These are phyloP conservation scores for Epichloe glyceriae DNA, from an alignment of 2,329 filamentous ascomycete genomes.

Conservation along the genomic window DNA sequence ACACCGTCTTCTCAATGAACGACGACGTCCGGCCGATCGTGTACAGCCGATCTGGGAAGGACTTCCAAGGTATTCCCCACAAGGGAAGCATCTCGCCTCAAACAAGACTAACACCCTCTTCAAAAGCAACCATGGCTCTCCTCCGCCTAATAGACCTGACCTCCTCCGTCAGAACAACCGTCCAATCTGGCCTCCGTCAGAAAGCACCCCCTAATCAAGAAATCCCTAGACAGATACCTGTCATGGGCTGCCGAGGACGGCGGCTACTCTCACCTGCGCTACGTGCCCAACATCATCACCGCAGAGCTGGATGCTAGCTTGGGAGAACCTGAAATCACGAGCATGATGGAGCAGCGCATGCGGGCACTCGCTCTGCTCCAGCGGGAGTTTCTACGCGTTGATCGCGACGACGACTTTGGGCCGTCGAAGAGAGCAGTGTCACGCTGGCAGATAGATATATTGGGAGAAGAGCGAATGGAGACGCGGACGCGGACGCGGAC, in stretches of 20 bases:
- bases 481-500: constrained; percentile 1
- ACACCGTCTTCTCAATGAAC: constrained; percentile 21
- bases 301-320: constrained; percentile 22
- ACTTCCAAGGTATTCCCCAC: constrained; percentile 23
- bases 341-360: constrained; percentile 24
- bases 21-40: constrained; percentile 22
- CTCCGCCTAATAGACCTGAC: constrained; percentile 28
- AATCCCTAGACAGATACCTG: constrained; percentile 22
- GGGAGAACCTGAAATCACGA: constrained; percentile 18
- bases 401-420: constrained; percentile 18
- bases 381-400: constrained; percentile 20
- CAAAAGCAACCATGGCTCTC: constrained; percentile 26
- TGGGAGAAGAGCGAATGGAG: not conserved
- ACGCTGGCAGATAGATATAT: constrained; percentile 7
- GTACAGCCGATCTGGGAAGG: constrained; percentile 22
- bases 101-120: not conserved
- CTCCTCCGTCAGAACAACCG: constrained; percentile 17
- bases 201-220: constrained; percentile 23
- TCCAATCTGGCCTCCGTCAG: constrained; percentile 22
- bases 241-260: constrained; percentile 30
- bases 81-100: not conserved
- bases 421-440: constrained; percentile 5
- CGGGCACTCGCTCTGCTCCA: constrained; percentile 22
- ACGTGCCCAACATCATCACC: constrained; percentile 26
- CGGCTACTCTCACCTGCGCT: constrained; percentile 19